phyloP scores from a whole-genome alignment of 2,329 filamentous ascomycete genomes.

The Talaromyces sp. region DNA sequence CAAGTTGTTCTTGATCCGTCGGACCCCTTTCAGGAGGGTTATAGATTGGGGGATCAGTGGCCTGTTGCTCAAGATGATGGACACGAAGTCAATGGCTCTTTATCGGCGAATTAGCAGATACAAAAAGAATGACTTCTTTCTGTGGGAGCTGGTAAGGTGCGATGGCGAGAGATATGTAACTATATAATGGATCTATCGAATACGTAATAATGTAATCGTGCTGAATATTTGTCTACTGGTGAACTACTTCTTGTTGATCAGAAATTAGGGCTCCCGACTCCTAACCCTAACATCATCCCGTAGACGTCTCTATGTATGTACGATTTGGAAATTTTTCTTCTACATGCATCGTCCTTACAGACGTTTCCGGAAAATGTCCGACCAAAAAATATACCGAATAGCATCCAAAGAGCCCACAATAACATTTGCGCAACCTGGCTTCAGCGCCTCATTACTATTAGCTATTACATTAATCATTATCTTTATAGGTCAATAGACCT shows the following conservation, averaged over 20 bases:
- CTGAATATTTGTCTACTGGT: not conserved
- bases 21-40: slow-evolving; percentile 47
- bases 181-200: not conserved
- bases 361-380: too few species aligned
- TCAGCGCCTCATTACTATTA: not conserved
- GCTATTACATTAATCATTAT: not conserved
- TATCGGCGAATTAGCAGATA: not conserved
- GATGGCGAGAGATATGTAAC: not conserved
- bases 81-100: not conserved
- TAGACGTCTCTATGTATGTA: too few species aligned
- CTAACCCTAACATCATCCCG: not conserved
- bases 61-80: not conserved
- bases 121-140: not conserved
- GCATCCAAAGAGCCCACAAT: not conserved
- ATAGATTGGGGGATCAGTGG: slow-evolving; percentile 37
- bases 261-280: not conserved
- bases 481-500: not conserved
- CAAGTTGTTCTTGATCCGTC: slow-evolving; percentile 45
- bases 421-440: not conserved
- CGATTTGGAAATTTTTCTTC: not conserved
- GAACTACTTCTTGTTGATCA: not conserved
- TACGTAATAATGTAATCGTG: not conserved
- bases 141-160: not conserved
- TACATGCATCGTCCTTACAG: not conserved
- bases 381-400: too few species aligned